A percentile compares a stretch with the other conserved stretches of the same genome.
Evolutionary conservation across 306 rosid species (phyloP).

Genomic region (Pueraria montana): DNA sequence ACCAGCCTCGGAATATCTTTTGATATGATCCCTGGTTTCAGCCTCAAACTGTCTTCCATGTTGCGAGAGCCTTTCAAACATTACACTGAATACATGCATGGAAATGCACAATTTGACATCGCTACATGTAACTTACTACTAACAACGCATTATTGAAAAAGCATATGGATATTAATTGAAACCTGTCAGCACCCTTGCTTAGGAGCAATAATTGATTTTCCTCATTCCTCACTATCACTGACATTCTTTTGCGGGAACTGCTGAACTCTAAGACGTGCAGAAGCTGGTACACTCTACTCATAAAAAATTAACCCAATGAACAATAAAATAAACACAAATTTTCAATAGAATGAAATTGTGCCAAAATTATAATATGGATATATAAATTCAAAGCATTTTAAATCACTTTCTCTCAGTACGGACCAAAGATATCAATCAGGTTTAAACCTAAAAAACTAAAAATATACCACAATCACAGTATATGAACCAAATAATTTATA

Average conservation of each 20-base stretch:
- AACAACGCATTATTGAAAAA: conserved; percentile 38
- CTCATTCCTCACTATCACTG: conserved; percentile 80
- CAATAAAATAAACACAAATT: conserved; percentile 30
- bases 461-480: background rate
- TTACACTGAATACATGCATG: conserved; percentile 64
- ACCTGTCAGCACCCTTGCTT: conserved; percentile 99
- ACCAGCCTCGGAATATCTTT: conserved; percentile 88
- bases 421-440: conserved; percentile 31
- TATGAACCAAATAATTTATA: background rate
- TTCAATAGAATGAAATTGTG: conserved; percentile 1
- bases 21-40: conserved; percentile 75
- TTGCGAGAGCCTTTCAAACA: conserved; percentile 78
- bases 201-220: conserved; percentile 75
- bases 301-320: conserved; percentile 44
- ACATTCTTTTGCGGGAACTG: conserved; percentile 95
- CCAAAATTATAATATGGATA: conserved; percentile 22
- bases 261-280: conserved; percentile 87
- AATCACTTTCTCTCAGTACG: conserved; percentile 1
- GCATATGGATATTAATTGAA: conserved; percentile 47
- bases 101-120: conserved; percentile 46
- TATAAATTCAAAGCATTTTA: background rate
- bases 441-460: background rate
- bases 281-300: conserved; percentile 72
- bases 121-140: conserved; percentile 47
- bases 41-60: conserved; percentile 75